Evolutionary conservation across 345 rosid genomes (phyloP), one percentile per base, ranked within the genome.

Genomic region (Cardiospermum halicacabum): DNA sequence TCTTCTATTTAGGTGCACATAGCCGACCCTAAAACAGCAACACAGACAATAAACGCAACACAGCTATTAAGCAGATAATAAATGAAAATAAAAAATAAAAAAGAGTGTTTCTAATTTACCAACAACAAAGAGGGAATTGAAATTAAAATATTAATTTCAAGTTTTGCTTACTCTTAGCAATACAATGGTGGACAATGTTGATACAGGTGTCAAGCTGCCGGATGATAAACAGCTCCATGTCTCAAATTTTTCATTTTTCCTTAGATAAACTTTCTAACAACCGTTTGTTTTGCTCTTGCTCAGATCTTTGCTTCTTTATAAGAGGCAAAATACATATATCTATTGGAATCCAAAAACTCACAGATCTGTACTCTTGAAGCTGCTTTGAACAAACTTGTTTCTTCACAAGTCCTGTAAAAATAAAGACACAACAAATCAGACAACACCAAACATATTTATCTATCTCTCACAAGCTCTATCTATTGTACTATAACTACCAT

Each of bases 181-280:
- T 18, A 45, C 50, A 45, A 61, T 67, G 76, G 51, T 43, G 69
- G 53, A 12, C 66, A 21, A 36, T 64, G 26, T 68, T 49, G 64
- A 67, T 68, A 75, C 89, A 84, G 80, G 83, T 84, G 92, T 87
- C 86, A 76, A 75, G 67, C 77, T 77, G 69, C 71, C 62, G 47
- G 56, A 51, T 72, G 58, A 31, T 47, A 50, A 60, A 42, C 42
- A 59, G 58, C 65, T 50, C 53, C 49, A 43, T 18, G 45, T 22
- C 18, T 27, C 10, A 53, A 51, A 36, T 26, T 30, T 34, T 42
- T n/a, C 1, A 45, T 15, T 43, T 27, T 15, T 27, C 48, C 13
- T 53, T 15, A n/a, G n/a, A n/a, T n/a, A n/a, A n/a, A n/a, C n/a
- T n/a, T 19, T 34, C 8, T 34, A 11, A n/a, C n/a, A n/a, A n/a